A percentile compares a stretch with the other conserved stretches of the same genome.
Conservation (phyloP, 2,329 filamentous ascomycete species). For the Aspergillus transmontanensis region DNA sequence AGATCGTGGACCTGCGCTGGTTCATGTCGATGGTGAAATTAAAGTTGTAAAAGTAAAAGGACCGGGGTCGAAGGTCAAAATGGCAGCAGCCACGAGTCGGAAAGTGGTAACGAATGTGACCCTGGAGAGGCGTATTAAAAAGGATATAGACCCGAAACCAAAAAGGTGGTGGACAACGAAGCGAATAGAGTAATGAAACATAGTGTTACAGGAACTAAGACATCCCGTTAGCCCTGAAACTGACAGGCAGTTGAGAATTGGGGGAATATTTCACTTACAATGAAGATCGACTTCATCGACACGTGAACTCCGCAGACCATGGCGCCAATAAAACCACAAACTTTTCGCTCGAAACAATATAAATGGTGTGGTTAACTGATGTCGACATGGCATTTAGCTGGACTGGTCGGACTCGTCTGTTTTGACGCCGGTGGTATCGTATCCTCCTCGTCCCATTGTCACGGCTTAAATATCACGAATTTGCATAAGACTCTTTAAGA, state of each 20-base stretch:
- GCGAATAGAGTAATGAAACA: constrained; percentile 18
- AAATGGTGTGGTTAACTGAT: constrained; percentile 25
- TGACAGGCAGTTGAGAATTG: neutral
- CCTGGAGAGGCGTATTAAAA: constrained; percentile 24
- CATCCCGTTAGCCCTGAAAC: constrained; percentile 24
- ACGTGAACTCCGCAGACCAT: constrained; percentile 30
- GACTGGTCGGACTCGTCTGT: constrained; percentile 52
- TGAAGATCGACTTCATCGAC: constrained; percentile 29
- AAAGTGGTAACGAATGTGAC: constrained; percentile 23
- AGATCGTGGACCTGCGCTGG: constrained; percentile 21
- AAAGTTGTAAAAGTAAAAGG: constrained; percentile 18
- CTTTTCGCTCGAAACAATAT: constrained; percentile 23
- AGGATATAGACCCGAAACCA: constrained; percentile 30
- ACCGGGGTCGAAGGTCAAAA: constrained; percentile 28
- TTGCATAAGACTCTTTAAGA: constrained; percentile 43
- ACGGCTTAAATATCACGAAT: constrained; percentile 42
- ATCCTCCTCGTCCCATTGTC: constrained; percentile 56
- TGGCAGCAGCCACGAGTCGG: constrained; percentile 27
- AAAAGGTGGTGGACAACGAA: constrained; percentile 22
- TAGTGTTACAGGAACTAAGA: constrained; percentile 36
- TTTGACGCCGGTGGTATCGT: constrained; percentile 50
- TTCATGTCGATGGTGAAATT: constrained; percentile 22
- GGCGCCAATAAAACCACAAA: constrained; percentile 28
- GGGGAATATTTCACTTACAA: constrained; percentile 26
- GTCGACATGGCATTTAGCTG: constrained; percentile 23